Conservation (phyloP, 2,329 filamentous ascomycete species). For the Phialocephala subalpina region DNA sequence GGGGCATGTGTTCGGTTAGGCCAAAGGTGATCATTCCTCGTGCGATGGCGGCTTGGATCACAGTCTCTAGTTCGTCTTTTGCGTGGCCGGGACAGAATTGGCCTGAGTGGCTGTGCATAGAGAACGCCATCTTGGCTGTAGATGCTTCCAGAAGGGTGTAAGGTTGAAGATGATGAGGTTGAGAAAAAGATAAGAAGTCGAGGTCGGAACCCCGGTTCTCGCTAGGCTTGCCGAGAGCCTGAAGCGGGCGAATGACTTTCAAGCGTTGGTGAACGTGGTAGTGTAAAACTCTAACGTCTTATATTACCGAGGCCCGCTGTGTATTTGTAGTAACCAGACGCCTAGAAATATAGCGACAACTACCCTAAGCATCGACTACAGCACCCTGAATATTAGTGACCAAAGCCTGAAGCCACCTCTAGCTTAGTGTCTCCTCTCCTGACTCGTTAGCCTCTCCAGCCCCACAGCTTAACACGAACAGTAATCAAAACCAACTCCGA, state of each 20-base stretch:
- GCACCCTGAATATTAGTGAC: too few relatives aligned
- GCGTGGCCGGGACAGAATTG: slow-evolving; percentile 96
- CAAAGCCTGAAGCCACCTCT: too few relatives aligned
- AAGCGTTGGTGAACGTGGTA: background rate
- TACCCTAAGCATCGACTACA: too few relatives aligned
- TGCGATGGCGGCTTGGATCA: slow-evolving; percentile 80
- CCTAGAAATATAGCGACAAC: too few relatives aligned
- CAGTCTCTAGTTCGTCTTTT: slow-evolving; percentile 81
- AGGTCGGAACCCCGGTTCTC: background rate
- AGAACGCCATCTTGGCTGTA: slow-evolving; percentile 79
- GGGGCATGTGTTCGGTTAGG: slow-evolving; percentile 95
- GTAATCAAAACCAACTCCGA: too few relatives aligned
- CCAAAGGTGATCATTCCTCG: slow-evolving; percentile 84
- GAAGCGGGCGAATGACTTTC: background rate
- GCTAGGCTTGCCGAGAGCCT: background rate
- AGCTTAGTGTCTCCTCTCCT: too few relatives aligned
- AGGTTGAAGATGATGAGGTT: slow-evolving; percentile 2
- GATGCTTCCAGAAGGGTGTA: background rate
- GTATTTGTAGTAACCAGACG: too few relatives aligned
- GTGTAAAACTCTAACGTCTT: too few relatives aligned
- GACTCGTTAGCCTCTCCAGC: too few relatives aligned
- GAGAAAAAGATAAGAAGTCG: background rate
- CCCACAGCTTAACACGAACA: too few relatives aligned
- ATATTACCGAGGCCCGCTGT: too few relatives aligned
- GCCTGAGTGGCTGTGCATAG: slow-evolving; percentile 97